Evolutionary conservation across 495 filamentous ascomycete species (phyloP), one percentile per base, ranked within the genome.

Genomic region (Lophiotrema nucula): DNA sequence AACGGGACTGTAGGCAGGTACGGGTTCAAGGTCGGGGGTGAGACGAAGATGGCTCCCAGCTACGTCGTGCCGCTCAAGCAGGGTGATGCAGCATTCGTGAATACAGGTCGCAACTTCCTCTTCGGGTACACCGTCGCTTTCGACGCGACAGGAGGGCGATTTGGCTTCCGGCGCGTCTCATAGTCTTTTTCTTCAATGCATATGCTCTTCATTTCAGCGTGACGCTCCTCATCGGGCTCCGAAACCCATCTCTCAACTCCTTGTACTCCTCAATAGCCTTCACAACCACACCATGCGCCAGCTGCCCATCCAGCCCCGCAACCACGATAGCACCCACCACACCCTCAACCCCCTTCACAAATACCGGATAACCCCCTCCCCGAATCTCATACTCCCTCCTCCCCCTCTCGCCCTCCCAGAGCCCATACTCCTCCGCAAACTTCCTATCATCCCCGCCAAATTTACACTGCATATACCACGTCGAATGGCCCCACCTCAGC

Each of bases 201-300:
- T 25, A 16, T 18, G 4, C 2, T 21, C 18, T 3, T 5, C 37
- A 13, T 47, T 52, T 63, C 24, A 53, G 11, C 12, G 49, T 55
- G 55, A 44, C 53, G 10, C 22, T 41, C 39, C 61, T 47, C 61
- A 49, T 55, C 18, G 60, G 60, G 28, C 60, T 63, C 50, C 41
- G 31, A 31, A 44, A 58, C 28, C 44, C 61, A 21, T 58, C 49
- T 18, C 61, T 49, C 49, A 64, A 47, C 53, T 63, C 60, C 23
- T 37, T 63, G 24, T 63, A 76, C 50, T 81, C 79, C 61, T 73
- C 71, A 37, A 91, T 71, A 6, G 80, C 81, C 69, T 88, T 82
- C 1, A 87, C 79, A 57, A 90, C 81, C 41, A 90, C 81, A 35
- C 79, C 79, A 75, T 92, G 88, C 71, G 90, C 87, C 70, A 90